phyloP scores from a whole-genome alignment of 2,329 filamentous ascomycete genomes.

The Tolypocladium endophyticum region DNA sequence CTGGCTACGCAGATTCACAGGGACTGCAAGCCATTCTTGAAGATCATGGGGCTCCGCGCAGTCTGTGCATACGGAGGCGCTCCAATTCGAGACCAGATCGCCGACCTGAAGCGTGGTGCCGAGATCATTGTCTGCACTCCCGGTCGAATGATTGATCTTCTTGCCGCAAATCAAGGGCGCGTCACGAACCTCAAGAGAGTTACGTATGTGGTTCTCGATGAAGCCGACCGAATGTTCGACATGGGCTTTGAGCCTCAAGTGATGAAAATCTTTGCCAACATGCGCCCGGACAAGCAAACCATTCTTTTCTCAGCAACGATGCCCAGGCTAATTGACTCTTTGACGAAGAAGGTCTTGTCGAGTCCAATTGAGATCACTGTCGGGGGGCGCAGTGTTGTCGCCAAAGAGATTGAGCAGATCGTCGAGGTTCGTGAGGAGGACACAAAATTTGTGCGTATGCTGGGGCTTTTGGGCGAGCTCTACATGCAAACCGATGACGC shows the following conservation, averaged over 20 bases:
- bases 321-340: conserved; percentile 80
- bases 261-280: conserved; percentile 88
- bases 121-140: conserved; percentile 94
- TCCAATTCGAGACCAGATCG: conserved; percentile 95
- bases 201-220: conserved; percentile 90
- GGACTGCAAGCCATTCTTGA: conserved; percentile 91
- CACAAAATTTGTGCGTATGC: conserved; percentile 71
- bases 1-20: conserved; percentile 87
- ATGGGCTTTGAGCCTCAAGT: conserved; percentile 99
- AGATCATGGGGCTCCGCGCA: conserved; percentile 70
- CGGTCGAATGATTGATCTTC: conserved; percentile 87
- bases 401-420: conserved; percentile 84
- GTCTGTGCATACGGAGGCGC: conserved; percentile 93
- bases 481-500: conserved; percentile 85
- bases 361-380: conserved; percentile 87
- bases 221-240: conserved; percentile 98
- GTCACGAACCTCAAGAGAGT: conserved; percentile 85
- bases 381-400: conserved; percentile 78
- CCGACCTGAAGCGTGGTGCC: conserved; percentile 86
- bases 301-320: conserved; percentile 96
- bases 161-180: conserved; percentile 86
- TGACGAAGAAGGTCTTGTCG: conserved; percentile 79
- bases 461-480: conserved; percentile 79
- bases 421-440: conserved; percentile 79
- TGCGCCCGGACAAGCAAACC: conserved; percentile 85